Evolutionary conservation across 805 yeast genomes (phyloP).

Genomic region (Hermanozyma aechmeae): DNA sequence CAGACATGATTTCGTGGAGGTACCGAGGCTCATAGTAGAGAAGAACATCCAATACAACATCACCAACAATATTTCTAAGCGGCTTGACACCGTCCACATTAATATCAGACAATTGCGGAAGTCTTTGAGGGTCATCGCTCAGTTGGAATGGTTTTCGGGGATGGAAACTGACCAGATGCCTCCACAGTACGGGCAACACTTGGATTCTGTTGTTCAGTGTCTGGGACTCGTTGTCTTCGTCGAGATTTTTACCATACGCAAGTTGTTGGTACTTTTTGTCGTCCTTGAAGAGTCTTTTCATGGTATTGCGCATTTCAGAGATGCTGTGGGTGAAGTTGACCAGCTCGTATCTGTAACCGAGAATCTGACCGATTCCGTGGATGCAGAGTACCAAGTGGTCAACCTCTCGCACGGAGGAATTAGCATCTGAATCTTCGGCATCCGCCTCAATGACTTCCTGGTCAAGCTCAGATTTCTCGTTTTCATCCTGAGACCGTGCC

Average conservation of each 20-base stretch:
- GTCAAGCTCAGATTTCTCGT: conserved; percentile 6
- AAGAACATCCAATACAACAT: conserved; percentile 76
- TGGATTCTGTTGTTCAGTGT: conserved; percentile 53
- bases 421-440: conserved; percentile 20
- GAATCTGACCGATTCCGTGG: conserved; percentile 90
- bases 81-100: conserved; percentile 74
- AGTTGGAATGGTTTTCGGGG: conserved; percentile 33
- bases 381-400: conserved; percentile 75
- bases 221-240: conserved; percentile 7
- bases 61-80: conserved; percentile 71
- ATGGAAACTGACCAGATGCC: conserved; percentile 63
- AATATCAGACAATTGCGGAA: conserved; percentile 62
- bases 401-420: conserved; percentile 28
- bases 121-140: conserved; percentile 17
- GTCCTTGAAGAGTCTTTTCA: conserved; percentile 18
- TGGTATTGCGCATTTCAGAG: conserved; percentile 50
- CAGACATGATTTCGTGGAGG: conserved; percentile 48
- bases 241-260: conserved; percentile 15
- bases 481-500: conserved; percentile 9
- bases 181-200: conserved; percentile 87
- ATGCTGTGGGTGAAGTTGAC: conserved; percentile 84
- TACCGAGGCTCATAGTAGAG: conserved; percentile 66
- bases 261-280: conserved; percentile 29
- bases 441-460: conserved; percentile 39
- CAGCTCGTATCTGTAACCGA: conserved; percentile 70